phyloP scores from a whole-genome alignment of 2,329 filamentous ascomycete species.

The Rhytidhysteron rufulum region DNA sequence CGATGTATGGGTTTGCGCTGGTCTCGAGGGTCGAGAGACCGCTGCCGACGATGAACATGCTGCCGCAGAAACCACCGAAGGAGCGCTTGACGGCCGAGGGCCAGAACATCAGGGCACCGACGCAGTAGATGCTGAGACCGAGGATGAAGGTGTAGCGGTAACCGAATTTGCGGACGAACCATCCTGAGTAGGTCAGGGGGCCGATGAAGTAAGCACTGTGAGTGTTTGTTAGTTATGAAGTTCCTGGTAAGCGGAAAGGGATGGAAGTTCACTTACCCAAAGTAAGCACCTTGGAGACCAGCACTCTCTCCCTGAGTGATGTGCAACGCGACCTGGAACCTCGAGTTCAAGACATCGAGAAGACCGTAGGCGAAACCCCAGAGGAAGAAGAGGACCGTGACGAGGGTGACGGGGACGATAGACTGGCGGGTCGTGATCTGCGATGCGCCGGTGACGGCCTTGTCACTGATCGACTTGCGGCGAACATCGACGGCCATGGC shows the following conservation, averaged over 20 bases:
- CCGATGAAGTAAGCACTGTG: conserved; percentile 51
- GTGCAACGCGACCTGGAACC: conserved; percentile 40
- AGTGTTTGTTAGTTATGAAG: background rate
- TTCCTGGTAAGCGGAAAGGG: background rate
- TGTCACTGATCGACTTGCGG: conserved; percentile 34
- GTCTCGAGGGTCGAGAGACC: conserved; percentile 73
- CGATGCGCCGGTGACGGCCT: conserved; percentile 31
- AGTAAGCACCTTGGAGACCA: conserved; percentile 62
- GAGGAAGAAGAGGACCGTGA: conserved; percentile 49
- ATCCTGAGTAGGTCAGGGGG: conserved; percentile 51
- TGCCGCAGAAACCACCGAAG: conserved; percentile 70
- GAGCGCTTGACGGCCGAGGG: conserved; percentile 69
- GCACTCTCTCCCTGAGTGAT: conserved; percentile 54
- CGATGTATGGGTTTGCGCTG: conserved; percentile 72
- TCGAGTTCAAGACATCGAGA: conserved; percentile 43
- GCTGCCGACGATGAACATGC: conserved; percentile 69
- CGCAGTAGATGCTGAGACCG: conserved; percentile 64
- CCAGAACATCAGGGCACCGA: conserved; percentile 78
- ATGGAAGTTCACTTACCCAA: conserved; percentile 50
- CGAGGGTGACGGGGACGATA: conserved; percentile 46
- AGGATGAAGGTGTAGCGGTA: conserved; percentile 79
- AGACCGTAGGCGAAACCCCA: conserved; percentile 50
- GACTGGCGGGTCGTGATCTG: conserved; percentile 43
- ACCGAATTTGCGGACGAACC: conserved; percentile 67
- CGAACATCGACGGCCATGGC: conserved; percentile 27